Evolutionary conservation across 2,329 filamentous ascomycete genomes (phyloP).

Genomic region (Diaporthe sp.): DNA sequence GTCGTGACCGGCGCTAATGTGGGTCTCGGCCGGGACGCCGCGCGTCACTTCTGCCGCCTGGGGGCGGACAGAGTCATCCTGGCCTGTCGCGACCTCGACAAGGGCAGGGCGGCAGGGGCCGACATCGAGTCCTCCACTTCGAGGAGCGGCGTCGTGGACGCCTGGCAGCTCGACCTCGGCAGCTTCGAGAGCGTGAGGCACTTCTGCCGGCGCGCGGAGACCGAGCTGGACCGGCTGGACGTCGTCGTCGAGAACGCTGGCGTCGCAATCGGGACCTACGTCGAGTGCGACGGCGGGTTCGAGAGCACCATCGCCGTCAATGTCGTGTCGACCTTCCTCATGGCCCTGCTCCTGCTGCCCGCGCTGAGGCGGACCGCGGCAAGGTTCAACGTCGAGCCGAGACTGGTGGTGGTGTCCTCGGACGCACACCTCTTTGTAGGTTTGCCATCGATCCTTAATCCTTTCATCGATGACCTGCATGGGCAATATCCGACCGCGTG

Average conservation of each 20-base stretch:
- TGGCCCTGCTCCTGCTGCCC: conserved; percentile 60
- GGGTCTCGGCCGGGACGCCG: conserved; percentile 57
- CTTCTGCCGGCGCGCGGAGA: conserved; percentile 53
- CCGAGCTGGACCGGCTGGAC: conserved; percentile 57
- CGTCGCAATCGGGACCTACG: conserved; percentile 44
- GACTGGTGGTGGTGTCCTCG: conserved; percentile 57
- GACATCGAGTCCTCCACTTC: conserved; percentile 52
- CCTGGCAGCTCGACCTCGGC: conserved; percentile 65
- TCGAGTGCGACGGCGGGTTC: conserved; percentile 52
- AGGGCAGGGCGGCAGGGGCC: conserved; percentile 55
- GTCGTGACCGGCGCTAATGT: conserved; percentile 59
- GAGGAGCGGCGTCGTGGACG: conserved; percentile 53
- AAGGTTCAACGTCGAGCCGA: conserved; percentile 52
- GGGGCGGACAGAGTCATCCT: conserved; percentile 56
- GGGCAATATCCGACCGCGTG: background rate
- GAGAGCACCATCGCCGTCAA: conserved; percentile 62
- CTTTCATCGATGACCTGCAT: background rate
- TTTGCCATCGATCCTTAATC: background rate
- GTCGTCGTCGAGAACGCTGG: conserved; percentile 59
- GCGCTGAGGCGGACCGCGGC: conserved; percentile 54
- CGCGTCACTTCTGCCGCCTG: conserved; percentile 54
- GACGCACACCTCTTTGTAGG: conserved; percentile 52
- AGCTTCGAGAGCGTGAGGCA: conserved; percentile 60
- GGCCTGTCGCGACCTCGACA: conserved; percentile 52
- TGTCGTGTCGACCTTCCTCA: conserved; percentile 61